Evolutionary conservation across 805 yeast species (phyloP).

Genomic region (Candida tallmaniae): DNA sequence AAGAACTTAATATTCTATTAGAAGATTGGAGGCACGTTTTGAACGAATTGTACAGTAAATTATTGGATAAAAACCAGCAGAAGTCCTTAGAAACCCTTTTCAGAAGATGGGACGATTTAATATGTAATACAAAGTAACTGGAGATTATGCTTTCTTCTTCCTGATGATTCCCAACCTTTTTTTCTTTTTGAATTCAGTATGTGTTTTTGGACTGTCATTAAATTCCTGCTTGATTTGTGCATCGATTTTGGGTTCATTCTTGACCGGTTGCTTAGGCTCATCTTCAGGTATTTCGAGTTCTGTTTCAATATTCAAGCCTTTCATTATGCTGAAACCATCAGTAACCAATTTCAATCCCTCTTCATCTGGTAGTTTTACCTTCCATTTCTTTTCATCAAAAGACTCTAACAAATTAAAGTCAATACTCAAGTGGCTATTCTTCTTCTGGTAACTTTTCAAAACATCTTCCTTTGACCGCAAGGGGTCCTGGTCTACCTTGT

Average conservation of each 20-base stretch:
- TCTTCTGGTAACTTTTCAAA: conserved; percentile 23
- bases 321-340: conserved; percentile 1
- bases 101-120: conserved; percentile 29
- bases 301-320: background rate
- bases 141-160: conserved; percentile 2
- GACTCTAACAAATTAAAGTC: conserved; percentile 3
- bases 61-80: conserved; percentile 22
- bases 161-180: conserved; percentile 5
- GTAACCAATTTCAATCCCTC: background rate
- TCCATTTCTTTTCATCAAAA: conserved; percentile 6
- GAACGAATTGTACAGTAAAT: conserved; percentile 34
- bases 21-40: conserved; percentile 51
- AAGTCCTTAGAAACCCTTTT: conserved; percentile 25
- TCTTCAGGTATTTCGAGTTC: background rate
- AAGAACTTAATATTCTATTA: conserved; percentile 17
- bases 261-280: background rate
- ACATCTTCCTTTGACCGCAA: conserved; percentile 31
- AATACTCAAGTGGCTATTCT: conserved; percentile 7
- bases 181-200: too few relatives aligned
- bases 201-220: background rate
- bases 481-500: conserved; percentile 30
- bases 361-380: background rate
- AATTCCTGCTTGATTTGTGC: background rate
- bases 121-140: background rate
- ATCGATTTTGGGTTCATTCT: background rate